Evolutionary conservation across 805 yeast genomes (phyloP), one percentile per base, ranked within the genome.

Genomic region (Ogataea saltuana): DNA sequence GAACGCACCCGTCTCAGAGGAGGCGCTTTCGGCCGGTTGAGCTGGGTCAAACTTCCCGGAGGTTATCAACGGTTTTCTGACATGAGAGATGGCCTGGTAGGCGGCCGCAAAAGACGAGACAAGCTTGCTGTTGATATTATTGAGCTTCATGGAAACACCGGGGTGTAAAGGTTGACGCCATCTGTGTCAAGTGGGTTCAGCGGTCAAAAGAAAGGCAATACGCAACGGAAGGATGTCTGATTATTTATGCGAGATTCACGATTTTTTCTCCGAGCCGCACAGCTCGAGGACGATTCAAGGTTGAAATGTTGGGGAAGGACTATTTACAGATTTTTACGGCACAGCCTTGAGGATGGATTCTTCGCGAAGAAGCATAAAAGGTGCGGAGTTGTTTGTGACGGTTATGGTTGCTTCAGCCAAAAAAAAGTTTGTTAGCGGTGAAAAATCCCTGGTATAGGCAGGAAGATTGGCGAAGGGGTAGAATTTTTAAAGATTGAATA

Each of bases 41-140:
- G 32, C 3, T 16, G 25, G 18, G 25, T 36, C 33, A 27, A 27
- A 28, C 34, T 38, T 23, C n/a, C 22, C 35, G 3, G 36, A 21
- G 9, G 50, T 38, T 15, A 46, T 38, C 28, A 42, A 20, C n/a
- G 51, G 43, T 29, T 44, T 48, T n/a, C 42, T 33, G 28, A 30
- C 30, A 22, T 28, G 46, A 4, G 51, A 48, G 5, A 48, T 32
- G 12, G 46, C 41, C 33, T 48, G 51, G 31, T 44, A 44, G 11
- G 51, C 51, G 17, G 46, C 44, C 9, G 42, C 48, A 10, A 48
- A 34, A 12, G 41, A 20, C 42, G 46, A 46, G n/a, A 39, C 46
- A 23, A 48, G 28, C 22, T 39, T 44, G 32, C 42, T 46, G 38
- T 40, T 45, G 21, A 45, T 26, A 16, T 28, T 39, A 21, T 34